Percentiles rank a stretch among this genome's conserved stretches.
Evolutionary conservation across 257 asterid species (phyloP).

Genomic region (Scutellaria galericulata): DNA sequence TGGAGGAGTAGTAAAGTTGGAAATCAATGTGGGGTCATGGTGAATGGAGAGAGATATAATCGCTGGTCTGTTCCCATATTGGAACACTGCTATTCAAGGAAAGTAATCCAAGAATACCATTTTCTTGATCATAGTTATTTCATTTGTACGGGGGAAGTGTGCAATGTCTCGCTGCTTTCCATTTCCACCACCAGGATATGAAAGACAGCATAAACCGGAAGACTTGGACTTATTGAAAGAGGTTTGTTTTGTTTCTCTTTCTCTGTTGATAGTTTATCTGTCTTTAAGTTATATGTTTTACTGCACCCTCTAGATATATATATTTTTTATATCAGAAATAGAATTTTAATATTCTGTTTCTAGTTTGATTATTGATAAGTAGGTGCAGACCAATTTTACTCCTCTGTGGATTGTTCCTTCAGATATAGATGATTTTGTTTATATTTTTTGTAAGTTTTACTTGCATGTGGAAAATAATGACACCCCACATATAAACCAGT

Average conservation of each 20-base stretch:
- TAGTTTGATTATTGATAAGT: conserved; percentile 12
- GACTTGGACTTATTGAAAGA: conserved; percentile 65
- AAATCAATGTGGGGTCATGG: conserved; percentile 74
- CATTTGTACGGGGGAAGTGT: conserved; percentile 42
- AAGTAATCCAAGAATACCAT: conserved; percentile 49
- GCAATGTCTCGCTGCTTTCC: conserved; percentile 99
- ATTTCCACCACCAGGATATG: conserved; percentile 95
- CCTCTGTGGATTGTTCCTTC: conserved; percentile 17
- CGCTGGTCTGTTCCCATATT: conserved; percentile 53
- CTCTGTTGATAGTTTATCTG: conserved; percentile 12
- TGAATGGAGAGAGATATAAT: conserved; percentile 64
- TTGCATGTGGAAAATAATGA: background rate
- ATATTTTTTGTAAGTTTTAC: background rate
- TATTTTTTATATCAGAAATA: background rate
- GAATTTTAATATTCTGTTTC: conserved; percentile 9
- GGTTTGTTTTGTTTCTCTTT: conserved; percentile 52
- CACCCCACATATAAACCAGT: background rate
- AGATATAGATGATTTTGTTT: conserved; percentile 4
- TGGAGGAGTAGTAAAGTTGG: conserved; percentile 50
- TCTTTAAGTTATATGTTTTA: conserved; percentile 4
- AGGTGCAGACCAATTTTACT: background rate
- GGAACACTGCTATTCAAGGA: conserved; percentile 50
- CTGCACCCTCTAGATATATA: background rate
- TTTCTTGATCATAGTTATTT: conserved; percentile 37
- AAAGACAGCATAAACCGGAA: conserved; percentile 64